Evolutionary conservation across 1,284 basidiomycete species (phyloP), one percentile per base, ranked within the genome.

Genomic region (Boletellus deceptivus): DNA sequence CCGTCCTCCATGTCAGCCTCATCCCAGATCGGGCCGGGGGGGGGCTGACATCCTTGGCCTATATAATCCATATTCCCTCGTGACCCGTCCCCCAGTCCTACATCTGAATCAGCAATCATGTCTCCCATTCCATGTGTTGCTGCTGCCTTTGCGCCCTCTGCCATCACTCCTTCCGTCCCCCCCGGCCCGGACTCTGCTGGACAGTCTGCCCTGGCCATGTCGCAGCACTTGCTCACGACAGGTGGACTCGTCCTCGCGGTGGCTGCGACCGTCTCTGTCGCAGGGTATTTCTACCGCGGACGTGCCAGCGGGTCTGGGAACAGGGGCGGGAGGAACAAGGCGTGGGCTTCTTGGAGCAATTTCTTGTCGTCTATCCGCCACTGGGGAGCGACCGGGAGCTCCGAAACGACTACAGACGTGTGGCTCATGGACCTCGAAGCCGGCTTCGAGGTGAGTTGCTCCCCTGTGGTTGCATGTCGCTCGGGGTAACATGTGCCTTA

Each of bases 191-290:
- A 33, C 14, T 39, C 40, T 0, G 6, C 25, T 35, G 52, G 49
- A 5, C 50, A 55, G 39, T 39, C 49, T 17, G 42, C 50, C 22
- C 44, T 46, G 2, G 36, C 40, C 3, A 36, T 29, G 20, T 46
- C 59, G 1, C 47, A 43, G 1, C 49, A 52, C n/a, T 34, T 56
- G 14, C 34, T 56, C 13, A 36, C 42, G 8, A 57, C 59, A 11
- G 54, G 61, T 6, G 54, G 64, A 27, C 20, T 62, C 20, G 24
- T 63, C 40, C 52, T 67, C 51, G 49, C 50, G 10, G 46, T 48
- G 16, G 60, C 54, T 11, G 58, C 57, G 3, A 14, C 67, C 4
- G 43, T 62, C 34, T 53, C 59, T 0, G 43, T 64, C 8, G 53
- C 34, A 5, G 46, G 54, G 0, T 64, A 67, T 37, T 52, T 62